These are phyloP conservation scores for Lophiotrema nucula DNA, from an alignment of 495 filamentous ascomycete species.

Conservation along the genomic window DNA sequence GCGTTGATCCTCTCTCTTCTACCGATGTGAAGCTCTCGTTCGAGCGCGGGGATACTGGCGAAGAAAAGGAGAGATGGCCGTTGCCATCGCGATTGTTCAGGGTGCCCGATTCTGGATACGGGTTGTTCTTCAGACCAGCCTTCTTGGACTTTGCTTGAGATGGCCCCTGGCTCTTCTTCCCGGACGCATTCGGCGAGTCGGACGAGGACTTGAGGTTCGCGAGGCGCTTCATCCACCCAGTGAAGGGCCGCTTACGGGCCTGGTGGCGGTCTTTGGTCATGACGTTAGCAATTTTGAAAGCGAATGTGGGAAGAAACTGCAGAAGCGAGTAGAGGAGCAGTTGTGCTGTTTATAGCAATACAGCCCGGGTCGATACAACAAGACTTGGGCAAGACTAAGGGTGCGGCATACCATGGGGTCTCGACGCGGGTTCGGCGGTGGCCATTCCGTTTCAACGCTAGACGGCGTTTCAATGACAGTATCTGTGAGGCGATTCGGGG, in stretches of 20 bases:
- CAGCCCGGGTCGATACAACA: no score
- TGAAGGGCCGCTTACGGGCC: conserved; percentile 77
- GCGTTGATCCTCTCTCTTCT: conserved; percentile 49
- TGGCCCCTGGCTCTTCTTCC: conserved; percentile 49
- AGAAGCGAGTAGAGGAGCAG: not conserved
- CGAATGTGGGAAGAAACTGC: not conserved
- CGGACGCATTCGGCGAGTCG: conserved; percentile 50
- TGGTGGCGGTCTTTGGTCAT: conserved; percentile 56
- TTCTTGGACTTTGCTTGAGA: conserved; percentile 59
- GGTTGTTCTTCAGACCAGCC: conserved; percentile 71
- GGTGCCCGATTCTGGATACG: conserved; percentile 70
- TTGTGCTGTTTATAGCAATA: not conserved
- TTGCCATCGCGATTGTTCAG: conserved; percentile 50
- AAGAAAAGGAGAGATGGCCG: conserved; percentile 59
- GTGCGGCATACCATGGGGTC: conserved; percentile 66
- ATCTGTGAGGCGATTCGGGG: conserved; percentile 8
- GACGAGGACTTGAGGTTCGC: conserved; percentile 74
- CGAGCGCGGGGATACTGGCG: conserved; percentile 42
- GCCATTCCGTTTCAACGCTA: conserved; percentile 53
- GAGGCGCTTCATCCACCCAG: conserved; percentile 91
- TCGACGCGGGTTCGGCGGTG: conserved; percentile 62
- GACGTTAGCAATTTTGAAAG: not conserved
- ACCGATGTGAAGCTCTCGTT: conserved; percentile 40
- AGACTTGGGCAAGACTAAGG: conserved; percentile 7
- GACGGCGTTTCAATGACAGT: not conserved